These are phyloP conservation scores for Coffea canephora DNA, from an alignment of 257 asterid genomes.

Conservation along the genomic window DNA sequence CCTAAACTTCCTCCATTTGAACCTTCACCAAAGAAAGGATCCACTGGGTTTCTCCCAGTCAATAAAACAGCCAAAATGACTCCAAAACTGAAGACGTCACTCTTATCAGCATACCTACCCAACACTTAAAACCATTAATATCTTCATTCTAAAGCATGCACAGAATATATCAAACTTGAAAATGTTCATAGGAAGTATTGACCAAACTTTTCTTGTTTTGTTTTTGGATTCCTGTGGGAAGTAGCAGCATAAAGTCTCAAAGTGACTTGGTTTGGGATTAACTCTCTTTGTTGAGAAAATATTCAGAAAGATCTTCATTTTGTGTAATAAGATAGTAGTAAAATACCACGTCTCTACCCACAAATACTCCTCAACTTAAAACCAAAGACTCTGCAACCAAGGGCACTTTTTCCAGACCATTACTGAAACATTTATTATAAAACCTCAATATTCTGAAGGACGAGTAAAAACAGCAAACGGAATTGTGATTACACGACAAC, in stretches of 20 bases:
- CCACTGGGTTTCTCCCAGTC: conserved; percentile 77
- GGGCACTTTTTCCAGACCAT: background rate
- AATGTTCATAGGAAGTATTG: background rate
- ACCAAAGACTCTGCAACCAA: background rate
- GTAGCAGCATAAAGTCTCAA: background rate
- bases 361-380: background rate
- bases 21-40: conserved; percentile 56
- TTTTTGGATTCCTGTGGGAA: background rate
- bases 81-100: conserved; percentile 94
- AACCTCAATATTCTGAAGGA: background rate
- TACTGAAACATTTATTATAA: background rate
- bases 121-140: background rate
- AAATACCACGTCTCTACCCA: background rate
- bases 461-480: background rate
- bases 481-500: background rate
- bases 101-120: conserved; percentile 77
- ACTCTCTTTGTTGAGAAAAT: background rate
- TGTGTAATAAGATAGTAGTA: too few relatives aligned
- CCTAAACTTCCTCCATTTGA: conserved; percentile 68
- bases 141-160: background rate
- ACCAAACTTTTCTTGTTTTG: background rate
- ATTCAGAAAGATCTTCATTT: background rate
- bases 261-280: background rate
- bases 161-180: background rate
- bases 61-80: conserved; percentile 68